Evolutionary conservation across 306 rosid genomes (phyloP), one percentile per base, ranked within the genome.

Genomic region (Pyrus pyrifolia): DNA sequence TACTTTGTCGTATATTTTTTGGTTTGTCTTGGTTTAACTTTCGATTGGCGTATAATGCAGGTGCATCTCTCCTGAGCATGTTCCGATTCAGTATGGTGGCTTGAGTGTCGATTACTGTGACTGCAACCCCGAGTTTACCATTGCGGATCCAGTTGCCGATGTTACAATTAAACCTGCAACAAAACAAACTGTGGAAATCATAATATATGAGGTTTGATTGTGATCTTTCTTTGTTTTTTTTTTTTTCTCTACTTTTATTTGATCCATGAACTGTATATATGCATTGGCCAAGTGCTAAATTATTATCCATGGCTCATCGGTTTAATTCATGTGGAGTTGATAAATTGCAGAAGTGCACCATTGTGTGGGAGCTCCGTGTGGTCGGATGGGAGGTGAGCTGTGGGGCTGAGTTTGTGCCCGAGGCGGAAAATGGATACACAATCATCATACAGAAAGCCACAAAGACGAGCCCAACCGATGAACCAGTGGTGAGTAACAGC

Each of bases 301-400:
- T 55, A 33, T 13, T 21, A 13, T 53, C 29, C 30, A 55, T 38
- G 19, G 25, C 22, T 53, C 30, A 29, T 74, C 21, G 46, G 46
- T 30, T 18, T 38, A 57, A 40, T 63, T 80, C 40, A 22, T 71
- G 53, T 68, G 72, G 29, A 12, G 31, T 71, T 5, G 21, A 35
- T 81, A 52, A 78, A 72, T 76, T 88, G 80, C 89, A 95, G 98
- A 90, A 88, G 80, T 95, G 98, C 84, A 78, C 84, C 66, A 86
- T 92, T 78, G 89, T 87, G 67, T 95, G 97, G 98, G 98, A 95
- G 92, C 91, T 95, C 66, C 89, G 98, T 3, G 98, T 95, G 5
- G 97, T 92, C 57, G 97, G 97, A 33, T 95, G 98, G 98, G 98
- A 95, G 80, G 97, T 95, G 78, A 90, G 85, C 84, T 92, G 87